phyloP scores from a whole-genome alignment of 139 green algal genomes.

The Chlamydomonas eustigma region DNA sequence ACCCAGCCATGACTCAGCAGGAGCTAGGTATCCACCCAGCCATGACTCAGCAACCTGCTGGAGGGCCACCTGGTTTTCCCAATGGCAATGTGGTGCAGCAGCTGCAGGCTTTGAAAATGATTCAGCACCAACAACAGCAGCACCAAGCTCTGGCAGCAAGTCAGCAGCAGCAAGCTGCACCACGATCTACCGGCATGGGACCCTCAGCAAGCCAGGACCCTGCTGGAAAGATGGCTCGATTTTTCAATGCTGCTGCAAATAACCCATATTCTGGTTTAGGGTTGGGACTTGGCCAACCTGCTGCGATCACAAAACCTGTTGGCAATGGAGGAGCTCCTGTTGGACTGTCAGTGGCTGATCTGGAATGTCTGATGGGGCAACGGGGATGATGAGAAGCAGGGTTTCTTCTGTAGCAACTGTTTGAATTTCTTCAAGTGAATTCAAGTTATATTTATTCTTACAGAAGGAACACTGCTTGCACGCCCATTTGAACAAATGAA shows the following conservation, averaged over 20 bases:
- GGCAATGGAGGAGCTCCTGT: no score
- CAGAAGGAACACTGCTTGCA: not conserved
- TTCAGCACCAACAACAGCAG: conserved; percentile 8
- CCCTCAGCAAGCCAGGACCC: no score
- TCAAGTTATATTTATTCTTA: not conserved
- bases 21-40: not conserved
- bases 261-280: not conserved
- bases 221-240: not conserved
- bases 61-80: no score
- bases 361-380: not conserved
- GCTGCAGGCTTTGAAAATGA: not conserved
- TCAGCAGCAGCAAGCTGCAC: conserved; percentile 1
- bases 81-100: no score
- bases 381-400: not conserved
- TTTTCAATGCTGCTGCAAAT: conserved; percentile 12
- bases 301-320: not conserved
- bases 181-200: no score
- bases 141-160: not conserved
- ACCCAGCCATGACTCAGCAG: not conserved
- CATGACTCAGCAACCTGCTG: not conserved
- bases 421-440: not conserved
- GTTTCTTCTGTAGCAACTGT: no score
- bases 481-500: no score
- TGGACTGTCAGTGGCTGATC: not conserved
- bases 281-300: not conserved